Percentiles rank a stretch among this genome's conserved stretches.
These are phyloP conservation scores for Phytophthora fragariaefolia DNA, from an alignment of 352 stramenopile species.

Conservation along the genomic window DNA sequence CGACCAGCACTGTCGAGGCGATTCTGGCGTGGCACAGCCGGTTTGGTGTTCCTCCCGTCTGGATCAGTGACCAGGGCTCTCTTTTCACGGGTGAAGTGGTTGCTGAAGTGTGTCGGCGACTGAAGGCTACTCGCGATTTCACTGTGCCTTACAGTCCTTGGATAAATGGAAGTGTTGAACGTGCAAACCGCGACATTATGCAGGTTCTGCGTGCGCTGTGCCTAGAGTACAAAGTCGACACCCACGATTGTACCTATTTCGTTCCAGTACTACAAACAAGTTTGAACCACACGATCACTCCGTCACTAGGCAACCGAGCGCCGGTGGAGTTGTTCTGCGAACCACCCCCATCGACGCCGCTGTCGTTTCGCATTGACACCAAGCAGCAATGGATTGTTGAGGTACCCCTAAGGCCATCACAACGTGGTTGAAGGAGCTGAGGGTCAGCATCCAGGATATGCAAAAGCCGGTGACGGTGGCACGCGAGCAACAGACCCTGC, in stretches of 20 bases:
- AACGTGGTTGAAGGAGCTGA: no score
- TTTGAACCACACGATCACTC: not conserved
- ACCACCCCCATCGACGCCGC: no score
- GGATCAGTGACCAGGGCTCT: conserved; percentile 6
- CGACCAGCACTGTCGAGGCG: not conserved
- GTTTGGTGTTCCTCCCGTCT: not conserved
- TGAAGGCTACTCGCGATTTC: not conserved
- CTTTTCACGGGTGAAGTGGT: conserved; percentile 2
- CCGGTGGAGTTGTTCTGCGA: not conserved
- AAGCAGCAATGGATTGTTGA: no score
- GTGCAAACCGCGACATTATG: not conserved
- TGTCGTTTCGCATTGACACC: no score
- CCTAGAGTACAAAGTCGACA: not conserved
- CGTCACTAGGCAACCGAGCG: not conserved
- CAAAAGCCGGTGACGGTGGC: no score
- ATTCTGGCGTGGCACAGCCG: conserved; percentile 3
- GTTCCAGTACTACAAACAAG: not conserved
- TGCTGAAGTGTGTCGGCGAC: not conserved
- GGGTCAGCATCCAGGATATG: no score
- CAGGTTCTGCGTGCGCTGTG: not conserved
- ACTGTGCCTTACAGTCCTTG: conserved; percentile 5
- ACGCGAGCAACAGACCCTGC: no score
- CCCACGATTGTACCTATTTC: not conserved
- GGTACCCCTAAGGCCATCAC: no score
- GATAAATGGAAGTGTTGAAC: conserved; percentile 3